Evolutionary conservation across 2,329 filamentous ascomycete genomes (phyloP).

Genomic region (Cladosporium sp.): DNA sequence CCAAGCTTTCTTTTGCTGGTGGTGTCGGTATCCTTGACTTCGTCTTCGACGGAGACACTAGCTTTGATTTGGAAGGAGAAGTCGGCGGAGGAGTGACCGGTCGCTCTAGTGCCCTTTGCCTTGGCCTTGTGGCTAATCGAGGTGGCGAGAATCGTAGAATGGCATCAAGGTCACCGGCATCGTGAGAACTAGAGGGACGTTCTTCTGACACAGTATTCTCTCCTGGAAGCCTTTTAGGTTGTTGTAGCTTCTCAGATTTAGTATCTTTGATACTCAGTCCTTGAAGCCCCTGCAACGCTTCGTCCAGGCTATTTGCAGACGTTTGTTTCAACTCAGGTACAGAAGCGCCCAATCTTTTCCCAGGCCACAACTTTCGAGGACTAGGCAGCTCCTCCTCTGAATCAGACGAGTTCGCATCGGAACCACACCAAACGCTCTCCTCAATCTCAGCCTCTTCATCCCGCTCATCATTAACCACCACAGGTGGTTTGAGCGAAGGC

Average conservation of each 20-base stretch:
- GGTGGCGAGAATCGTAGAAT: conserved; percentile 6
- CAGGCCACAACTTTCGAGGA: conserved; percentile 21
- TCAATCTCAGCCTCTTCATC: conserved; percentile 28
- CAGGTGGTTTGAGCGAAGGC: conserved; percentile 4
- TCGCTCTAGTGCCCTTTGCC: conserved; percentile 14
- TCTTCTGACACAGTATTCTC: neutral
- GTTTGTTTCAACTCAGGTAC: neutral
- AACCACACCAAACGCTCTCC: conserved; percentile 33
- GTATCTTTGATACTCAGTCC: conserved; percentile 7
- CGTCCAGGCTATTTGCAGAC: neutral
- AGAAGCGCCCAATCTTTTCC: neutral
- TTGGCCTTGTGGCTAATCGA: neutral
- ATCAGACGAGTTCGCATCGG: conserved; percentile 18
- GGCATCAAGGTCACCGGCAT: conserved; percentile 1
- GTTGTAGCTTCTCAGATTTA: neutral
- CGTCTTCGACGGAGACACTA: conserved; percentile 47
- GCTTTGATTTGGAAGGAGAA: conserved; percentile 39
- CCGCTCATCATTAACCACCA: conserved; percentile 6
- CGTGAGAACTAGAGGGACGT: conserved; percentile 3
- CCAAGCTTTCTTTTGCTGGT: conserved; percentile 51
- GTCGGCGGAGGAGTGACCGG: conserved; percentile 35
- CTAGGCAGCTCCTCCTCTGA: conserved; percentile 27
- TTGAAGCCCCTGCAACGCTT: conserved; percentile 4
- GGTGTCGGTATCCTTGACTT: conserved; percentile 48
- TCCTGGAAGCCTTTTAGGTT: neutral